These are phyloP conservation scores for Nidula niveotomentosa DNA, from an alignment of 1,284 basidiomycete genomes.

Conservation along the genomic window DNA sequence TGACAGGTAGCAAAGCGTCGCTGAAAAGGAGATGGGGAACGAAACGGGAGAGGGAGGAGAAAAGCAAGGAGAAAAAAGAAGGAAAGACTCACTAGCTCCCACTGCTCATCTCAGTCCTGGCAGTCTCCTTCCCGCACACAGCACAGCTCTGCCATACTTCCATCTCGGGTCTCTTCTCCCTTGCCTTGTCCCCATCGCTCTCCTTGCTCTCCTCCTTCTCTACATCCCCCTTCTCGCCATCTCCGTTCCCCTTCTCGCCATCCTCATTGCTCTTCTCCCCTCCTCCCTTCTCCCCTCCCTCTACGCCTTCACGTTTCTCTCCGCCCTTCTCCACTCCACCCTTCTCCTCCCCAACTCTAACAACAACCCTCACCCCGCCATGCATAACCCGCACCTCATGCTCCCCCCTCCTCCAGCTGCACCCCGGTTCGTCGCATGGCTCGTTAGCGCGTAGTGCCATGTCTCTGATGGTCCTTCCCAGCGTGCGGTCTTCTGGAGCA, in stretches of 20 bases:
- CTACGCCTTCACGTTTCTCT: slow-evolving; percentile 3
- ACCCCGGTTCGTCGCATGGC: slow-evolving; percentile 40
- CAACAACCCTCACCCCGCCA: slow-evolving; percentile 40
- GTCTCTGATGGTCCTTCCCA: slow-evolving; percentile 42
- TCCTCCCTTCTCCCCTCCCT: no score
- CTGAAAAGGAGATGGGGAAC: no score
- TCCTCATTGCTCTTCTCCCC: no score
- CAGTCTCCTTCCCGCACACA: slow-evolving; percentile 44
- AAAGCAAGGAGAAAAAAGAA: slow-evolving; percentile 1
- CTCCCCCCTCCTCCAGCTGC: slow-evolving; percentile 36
- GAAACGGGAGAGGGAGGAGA: no score
- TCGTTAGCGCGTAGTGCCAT: slow-evolving; percentile 29
- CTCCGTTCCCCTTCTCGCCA: no score
- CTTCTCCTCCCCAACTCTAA: slow-evolving; percentile 22
- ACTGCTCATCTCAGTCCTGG: slow-evolving; percentile 41
- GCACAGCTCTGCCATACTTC: slow-evolving; percentile 58
- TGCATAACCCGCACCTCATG: slow-evolving; percentile 56
- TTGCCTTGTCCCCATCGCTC: not conserved
- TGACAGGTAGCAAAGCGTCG: no score
- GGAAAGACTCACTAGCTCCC: slow-evolving; percentile 57
- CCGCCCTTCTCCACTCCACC: slow-evolving; percentile 12
- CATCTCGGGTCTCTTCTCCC: slow-evolving; percentile 14
- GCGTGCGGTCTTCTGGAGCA: slow-evolving; percentile 29
- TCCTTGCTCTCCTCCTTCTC: not conserved
- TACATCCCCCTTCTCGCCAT: no score